Evolutionary conservation across 73 alveolate genomes (phyloP), one percentile per base, ranked within the genome.

Genomic region (Blepharisma japonicum): DNA sequence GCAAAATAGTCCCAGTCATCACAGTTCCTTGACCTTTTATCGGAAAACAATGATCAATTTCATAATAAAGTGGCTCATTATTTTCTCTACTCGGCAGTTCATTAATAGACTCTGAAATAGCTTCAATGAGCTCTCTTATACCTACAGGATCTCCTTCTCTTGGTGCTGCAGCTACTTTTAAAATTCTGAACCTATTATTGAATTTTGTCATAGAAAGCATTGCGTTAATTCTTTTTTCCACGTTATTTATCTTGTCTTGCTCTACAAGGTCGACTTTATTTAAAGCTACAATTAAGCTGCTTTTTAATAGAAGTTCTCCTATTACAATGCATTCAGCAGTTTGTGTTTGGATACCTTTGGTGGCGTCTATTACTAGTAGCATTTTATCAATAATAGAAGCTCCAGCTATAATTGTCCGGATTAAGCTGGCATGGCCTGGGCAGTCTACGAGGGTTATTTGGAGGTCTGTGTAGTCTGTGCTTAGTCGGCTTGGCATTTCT

Each of bases 401-500:
- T 45, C 99, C 99, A 5, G 96, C 85, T 54, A 98, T 96, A 46
- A 98, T 95, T 23, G 99, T 97, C 77, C 96, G 92, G 87, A 98
- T 95, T 51, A 97, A 87, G 18, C 99, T 92, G 38, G 99, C 99
- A 71, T 98, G 99, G 8, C 99, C 99, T 5, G 99, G 99, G 67
- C 99, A 98, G 87, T 98, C 99, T 48, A 98, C 99, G 72, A 98
- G 83, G 25, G 99, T 96, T 85, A 97, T 89, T 85, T 95, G 92
- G 66, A 90, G 82, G 79, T 56, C 90, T 56, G 87, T 95, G 78
- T 45, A 88, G 25, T 85, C 76, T 83, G 77, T 61, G 56, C 70
- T 83, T 70, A 56, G 80, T 87, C 14, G 89, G 76, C 77, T 83
- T 70, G 83, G 88, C 81, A 56, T 82, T 61, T 90, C 90, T 81